phyloP scores from a whole-genome alignment of 805 yeast species.

The Isabelozyma rhagii region DNA sequence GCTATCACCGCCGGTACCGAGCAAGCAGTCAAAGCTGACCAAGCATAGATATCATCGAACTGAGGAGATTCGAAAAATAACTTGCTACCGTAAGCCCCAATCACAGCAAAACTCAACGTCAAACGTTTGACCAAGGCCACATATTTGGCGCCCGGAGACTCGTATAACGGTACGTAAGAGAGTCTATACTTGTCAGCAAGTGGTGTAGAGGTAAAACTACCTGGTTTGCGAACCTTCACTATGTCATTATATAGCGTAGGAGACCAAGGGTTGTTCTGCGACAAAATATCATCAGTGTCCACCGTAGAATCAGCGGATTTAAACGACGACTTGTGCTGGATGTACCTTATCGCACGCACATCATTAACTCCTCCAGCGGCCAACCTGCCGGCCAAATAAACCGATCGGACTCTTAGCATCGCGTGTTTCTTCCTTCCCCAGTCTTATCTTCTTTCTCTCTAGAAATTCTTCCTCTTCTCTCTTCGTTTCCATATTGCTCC shows the following conservation, averaged over 20 bases:
- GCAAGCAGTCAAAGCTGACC: conserved; percentile 41
- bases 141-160: conserved; percentile 59
- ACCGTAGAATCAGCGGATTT: conserved; percentile 29
- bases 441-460: not conserved
- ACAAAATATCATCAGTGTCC: conserved; percentile 39
- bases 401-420: not conserved
- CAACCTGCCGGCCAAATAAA: not conserved
- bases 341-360: not conserved
- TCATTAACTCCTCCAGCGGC: no score
- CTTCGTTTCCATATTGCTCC: not conserved
- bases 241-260: conserved; percentile 44
- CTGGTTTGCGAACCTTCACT: conserved; percentile 40
- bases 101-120: conserved; percentile 55
- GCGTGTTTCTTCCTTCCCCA: not conserved
- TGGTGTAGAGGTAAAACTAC: conserved; percentile 37
- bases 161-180: conserved; percentile 61
- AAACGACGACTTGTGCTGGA: conserved; percentile 15
- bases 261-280: conserved; percentile 45
- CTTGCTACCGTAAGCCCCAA: conserved; percentile 64
- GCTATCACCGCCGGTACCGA: conserved; percentile 55
- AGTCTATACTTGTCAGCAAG: conserved; percentile 51
- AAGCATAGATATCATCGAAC: conserved; percentile 48
- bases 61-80: conserved; percentile 52
- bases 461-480: not conserved
- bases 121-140: conserved; percentile 62